A percentile compares a stretch with the other conserved stretches of the same genome.
Conservation (phyloP, 345 rosid species). For the Aquilaria yunnanensis region DNA sequence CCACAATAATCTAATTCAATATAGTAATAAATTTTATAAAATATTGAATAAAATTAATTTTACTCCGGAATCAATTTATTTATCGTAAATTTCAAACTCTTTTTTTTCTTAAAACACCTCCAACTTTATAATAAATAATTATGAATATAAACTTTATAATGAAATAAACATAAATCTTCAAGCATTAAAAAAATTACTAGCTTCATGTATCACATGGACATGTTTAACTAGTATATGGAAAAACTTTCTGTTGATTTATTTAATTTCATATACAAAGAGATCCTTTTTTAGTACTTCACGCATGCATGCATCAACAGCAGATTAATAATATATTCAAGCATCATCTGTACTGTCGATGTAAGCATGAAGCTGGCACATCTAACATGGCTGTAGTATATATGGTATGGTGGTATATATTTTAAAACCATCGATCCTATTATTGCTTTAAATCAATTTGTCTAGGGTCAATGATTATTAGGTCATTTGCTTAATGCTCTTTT, state of each 20-base stretch:
- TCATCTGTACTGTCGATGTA: neutral
- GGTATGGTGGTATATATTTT: slow-evolving; percentile 15
- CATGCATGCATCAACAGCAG: slow-evolving; percentile 1
- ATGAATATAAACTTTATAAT: no score
- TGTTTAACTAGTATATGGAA: slow-evolving; percentile 1
- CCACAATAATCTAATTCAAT: no score
- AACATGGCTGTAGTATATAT: slow-evolving; percentile 4
- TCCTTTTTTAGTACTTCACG: slow-evolving; percentile 7
- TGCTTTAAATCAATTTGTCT: slow-evolving; percentile 9
- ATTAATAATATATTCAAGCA: no score
- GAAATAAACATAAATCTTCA: no score
- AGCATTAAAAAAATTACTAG: neutral
- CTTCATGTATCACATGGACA: slow-evolving; percentile 5
- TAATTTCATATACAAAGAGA: slow-evolving; percentile 5
- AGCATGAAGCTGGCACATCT: slow-evolving; percentile 10
- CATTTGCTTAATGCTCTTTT: slow-evolving; percentile 12
- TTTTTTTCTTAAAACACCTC: no score
- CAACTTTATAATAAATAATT: no score
- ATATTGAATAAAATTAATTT: no score
- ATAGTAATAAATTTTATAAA: no score
- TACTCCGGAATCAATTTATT: no score
- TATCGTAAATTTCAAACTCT: no score
- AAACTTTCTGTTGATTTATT: neutral
- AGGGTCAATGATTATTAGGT: slow-evolving; percentile 18
- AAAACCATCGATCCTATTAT: neutral